phyloP scores from a whole-genome alignment of 805 yeast genomes.

The Lipomyces lipofer region DNA sequence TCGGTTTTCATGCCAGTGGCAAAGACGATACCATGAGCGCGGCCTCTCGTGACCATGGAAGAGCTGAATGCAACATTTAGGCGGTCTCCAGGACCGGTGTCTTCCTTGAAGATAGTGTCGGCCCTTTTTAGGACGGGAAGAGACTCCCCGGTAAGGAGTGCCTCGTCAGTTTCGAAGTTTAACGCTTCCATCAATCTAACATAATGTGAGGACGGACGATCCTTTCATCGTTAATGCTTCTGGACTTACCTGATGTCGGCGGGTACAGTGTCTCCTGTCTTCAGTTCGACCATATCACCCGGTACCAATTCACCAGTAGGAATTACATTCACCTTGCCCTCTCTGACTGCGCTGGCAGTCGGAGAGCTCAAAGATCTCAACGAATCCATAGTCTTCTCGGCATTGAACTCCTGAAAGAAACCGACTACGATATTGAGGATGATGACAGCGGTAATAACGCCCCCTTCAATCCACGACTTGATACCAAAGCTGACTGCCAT shows the following conservation, averaged over 20 bases:
- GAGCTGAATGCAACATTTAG: constrained; percentile 36
- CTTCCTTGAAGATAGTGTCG: constrained; percentile 33
- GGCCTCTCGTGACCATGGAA: constrained; percentile 45
- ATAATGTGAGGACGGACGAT: neutral
- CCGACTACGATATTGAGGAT: constrained; percentile 50
- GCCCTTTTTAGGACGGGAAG: constrained; percentile 43
- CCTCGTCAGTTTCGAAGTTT: constrained; percentile 45
- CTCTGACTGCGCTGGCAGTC: constrained; percentile 47
- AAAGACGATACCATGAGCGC: constrained; percentile 44
- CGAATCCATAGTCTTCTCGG: constrained; percentile 53
- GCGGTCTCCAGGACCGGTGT: constrained; percentile 43
- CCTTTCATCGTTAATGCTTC: neutral
- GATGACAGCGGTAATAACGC: constrained; percentile 49
- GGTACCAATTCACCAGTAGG: constrained; percentile 45
- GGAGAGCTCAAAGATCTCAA: constrained; percentile 48
- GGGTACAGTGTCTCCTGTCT: constrained; percentile 47
- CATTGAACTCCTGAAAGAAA: constrained; percentile 51
- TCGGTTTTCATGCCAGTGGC: constrained; percentile 45
- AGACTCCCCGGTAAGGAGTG: constrained; percentile 41
- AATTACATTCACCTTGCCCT: constrained; percentile 44
- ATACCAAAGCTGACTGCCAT: constrained; percentile 63
- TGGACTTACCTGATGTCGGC: constrained; percentile 45
- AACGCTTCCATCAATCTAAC: constrained; percentile 35
- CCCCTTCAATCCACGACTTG: constrained; percentile 6
- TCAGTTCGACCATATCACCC: constrained; percentile 45